A percentile compares a stretch with the other conserved stretches of the same genome.
Conservation (phyloP, 129 eudicot genomes). For the Heracleum sosnowskyi region DNA sequence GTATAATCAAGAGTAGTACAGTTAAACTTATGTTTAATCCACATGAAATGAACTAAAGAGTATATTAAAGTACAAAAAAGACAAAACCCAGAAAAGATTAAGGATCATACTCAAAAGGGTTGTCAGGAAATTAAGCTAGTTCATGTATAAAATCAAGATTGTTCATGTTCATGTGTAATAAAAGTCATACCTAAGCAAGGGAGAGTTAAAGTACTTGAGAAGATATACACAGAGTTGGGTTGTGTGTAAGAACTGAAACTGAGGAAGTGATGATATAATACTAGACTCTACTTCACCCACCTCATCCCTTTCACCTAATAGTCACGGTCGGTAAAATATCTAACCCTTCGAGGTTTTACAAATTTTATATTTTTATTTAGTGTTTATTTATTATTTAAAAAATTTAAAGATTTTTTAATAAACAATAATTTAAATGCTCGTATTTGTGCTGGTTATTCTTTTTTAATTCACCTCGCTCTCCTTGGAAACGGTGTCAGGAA, state of each 20-base stretch:
- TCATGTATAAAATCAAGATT: not conserved
- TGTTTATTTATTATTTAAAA: no score
- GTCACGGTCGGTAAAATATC: not conserved
- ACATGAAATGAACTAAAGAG: no score
- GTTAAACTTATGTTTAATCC: no score
- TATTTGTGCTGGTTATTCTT: no score
- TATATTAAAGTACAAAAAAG: not conserved
- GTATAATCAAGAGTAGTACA: not conserved
- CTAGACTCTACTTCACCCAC: not conserved
- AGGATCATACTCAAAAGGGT: not conserved
- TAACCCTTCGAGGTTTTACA: no score
- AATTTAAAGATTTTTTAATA: no score
- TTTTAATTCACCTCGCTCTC: no score
- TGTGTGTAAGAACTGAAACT: not conserved
- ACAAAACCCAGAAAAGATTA: not conserved
- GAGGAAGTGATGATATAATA: not conserved
- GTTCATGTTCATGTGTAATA: not conserved
- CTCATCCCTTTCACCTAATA: not conserved
- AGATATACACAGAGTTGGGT: not conserved
- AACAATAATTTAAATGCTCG: no score
- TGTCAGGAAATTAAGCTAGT: not conserved
- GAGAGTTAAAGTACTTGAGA: not conserved
- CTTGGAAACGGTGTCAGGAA: no score
- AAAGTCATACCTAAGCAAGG: not conserved
- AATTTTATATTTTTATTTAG: no score